Conservation (phyloP, 78 protist genomes). For the Protostelium mycophagum region DNA sequence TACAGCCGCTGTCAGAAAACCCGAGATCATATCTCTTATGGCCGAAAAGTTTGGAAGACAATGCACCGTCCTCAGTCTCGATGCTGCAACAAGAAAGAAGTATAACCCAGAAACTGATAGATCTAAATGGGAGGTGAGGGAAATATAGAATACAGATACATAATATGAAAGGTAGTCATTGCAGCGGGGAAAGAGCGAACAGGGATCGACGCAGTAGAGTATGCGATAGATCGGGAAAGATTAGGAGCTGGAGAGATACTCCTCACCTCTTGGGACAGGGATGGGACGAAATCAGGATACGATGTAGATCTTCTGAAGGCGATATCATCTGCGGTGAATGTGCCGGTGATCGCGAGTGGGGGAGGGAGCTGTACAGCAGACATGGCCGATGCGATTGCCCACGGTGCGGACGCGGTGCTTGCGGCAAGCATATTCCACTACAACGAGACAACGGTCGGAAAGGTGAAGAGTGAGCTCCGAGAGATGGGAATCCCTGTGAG, state of each 20-base stretch:
- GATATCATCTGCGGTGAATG: not conserved
- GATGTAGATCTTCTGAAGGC: constrained; percentile 10
- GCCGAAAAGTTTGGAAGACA: not conserved
- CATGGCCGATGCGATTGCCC: constrained; percentile 1
- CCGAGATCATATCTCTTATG: not conserved
- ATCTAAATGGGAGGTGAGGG: not conserved
- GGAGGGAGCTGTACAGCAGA: not conserved
- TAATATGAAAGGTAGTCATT: constrained; percentile 4
- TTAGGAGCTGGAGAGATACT: constrained; percentile 6
- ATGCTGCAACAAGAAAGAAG: not conserved
- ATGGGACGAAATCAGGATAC: constrained; percentile 16
- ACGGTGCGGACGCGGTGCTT: constrained; percentile 17
- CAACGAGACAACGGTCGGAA: constrained; percentile 2
- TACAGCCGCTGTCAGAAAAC: constrained; percentile 8
- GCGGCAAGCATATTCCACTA: constrained; percentile 19
- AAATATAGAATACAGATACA: too few species aligned
- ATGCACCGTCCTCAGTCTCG: constrained; percentile 7
- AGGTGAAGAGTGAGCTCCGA: not conserved
- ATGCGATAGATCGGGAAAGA: not conserved
- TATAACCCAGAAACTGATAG: not conserved
- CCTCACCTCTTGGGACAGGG: constrained; percentile 13
- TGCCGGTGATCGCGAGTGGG: constrained; percentile 13
- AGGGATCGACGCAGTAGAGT: constrained; percentile 3
- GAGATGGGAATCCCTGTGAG: not conserved
- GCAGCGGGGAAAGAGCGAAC: constrained; percentile 3